Conservation (phyloP, 2,329 filamentous ascomycete genomes). For the Grosmannia penicillata region DNA sequence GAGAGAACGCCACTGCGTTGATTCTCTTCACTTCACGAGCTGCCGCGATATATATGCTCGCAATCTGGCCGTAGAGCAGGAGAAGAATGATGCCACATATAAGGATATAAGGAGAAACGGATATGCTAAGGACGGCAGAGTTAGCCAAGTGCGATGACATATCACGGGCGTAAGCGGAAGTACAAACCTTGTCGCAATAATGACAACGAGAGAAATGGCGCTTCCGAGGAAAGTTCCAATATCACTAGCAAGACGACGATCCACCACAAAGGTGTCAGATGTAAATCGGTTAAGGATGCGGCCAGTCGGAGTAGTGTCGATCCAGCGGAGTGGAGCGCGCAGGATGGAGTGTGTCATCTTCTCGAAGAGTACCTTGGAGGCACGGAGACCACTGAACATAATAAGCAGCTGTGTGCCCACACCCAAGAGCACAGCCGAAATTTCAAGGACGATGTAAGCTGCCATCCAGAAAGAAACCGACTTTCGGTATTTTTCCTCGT, state of each 20-base stretch:
- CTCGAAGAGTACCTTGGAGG: conserved; percentile 17
- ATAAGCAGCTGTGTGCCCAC: conserved; percentile 14
- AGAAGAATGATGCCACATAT: conserved; percentile 21
- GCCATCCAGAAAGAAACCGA: conserved; percentile 15
- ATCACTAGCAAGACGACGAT: conserved; percentile 18
- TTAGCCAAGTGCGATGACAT: neutral
- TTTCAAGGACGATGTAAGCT: conserved; percentile 16
- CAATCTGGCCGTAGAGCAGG: conserved; percentile 18
- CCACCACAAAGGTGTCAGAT: conserved; percentile 22
- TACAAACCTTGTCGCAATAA: conserved; percentile 20
- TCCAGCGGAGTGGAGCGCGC: conserved; percentile 23
- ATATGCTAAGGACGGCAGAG: conserved; percentile 10
- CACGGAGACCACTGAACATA: conserved; percentile 17
- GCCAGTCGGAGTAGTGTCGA: conserved; percentile 24
- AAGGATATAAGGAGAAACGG: conserved; percentile 21
- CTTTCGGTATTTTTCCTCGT: conserved; percentile 7
- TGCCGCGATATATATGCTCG: conserved; percentile 20
- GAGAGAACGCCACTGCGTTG: conserved; percentile 24
- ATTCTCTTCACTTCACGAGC: conserved; percentile 25
- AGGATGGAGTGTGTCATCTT: conserved; percentile 21
- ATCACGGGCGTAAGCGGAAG: neutral
- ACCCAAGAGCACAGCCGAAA: conserved; percentile 9
- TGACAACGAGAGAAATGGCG: conserved; percentile 18
- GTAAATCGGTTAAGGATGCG: conserved; percentile 28
- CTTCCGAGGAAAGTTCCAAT: conserved; percentile 16